phyloP scores from a whole-genome alignment of 768 basidiomycete species.

The Wakefieldia striispora region DNA sequence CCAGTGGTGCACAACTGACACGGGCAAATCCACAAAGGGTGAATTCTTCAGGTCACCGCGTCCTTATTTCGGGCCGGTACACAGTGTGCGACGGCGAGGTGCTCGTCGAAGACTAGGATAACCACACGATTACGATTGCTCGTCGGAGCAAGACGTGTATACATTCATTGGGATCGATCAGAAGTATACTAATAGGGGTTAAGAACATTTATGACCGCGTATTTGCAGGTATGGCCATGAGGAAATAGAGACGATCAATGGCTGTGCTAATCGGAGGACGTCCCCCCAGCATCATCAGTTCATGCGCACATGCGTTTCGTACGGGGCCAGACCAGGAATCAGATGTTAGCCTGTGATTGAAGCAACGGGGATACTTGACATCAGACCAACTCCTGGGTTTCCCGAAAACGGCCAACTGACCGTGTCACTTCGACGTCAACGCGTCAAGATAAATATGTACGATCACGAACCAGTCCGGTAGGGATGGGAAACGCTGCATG shows the following conservation, averaged over 20 bases:
- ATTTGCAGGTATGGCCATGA: neutral
- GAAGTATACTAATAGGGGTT: conserved; percentile 8
- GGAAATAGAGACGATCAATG: neutral
- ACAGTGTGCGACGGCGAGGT: too few species aligned
- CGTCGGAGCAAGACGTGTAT: neutral
- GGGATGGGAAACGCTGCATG: neutral
- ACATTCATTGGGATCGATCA: neutral
- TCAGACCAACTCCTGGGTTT: neutral
- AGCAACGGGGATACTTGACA: neutral
- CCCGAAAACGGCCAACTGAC: neutral
- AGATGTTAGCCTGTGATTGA: neutral
- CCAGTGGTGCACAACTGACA: too few species aligned
- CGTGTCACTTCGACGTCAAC: neutral
- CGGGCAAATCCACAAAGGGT: too few species aligned
- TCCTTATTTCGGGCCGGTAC: too few species aligned
- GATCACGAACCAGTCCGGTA: neutral
- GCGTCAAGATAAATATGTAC: conserved; percentile 1
- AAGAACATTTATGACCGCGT: neutral
- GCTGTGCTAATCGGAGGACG: neutral
- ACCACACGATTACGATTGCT: conserved; percentile 3
- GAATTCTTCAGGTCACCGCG: too few species aligned
- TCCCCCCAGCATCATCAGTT: neutral
- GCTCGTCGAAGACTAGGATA: neutral
- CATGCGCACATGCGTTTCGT: neutral
- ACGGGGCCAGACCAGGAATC: neutral